phyloP scores from a whole-genome alignment of 441 rosid genomes.

The Theobroma grandiflorum region DNA sequence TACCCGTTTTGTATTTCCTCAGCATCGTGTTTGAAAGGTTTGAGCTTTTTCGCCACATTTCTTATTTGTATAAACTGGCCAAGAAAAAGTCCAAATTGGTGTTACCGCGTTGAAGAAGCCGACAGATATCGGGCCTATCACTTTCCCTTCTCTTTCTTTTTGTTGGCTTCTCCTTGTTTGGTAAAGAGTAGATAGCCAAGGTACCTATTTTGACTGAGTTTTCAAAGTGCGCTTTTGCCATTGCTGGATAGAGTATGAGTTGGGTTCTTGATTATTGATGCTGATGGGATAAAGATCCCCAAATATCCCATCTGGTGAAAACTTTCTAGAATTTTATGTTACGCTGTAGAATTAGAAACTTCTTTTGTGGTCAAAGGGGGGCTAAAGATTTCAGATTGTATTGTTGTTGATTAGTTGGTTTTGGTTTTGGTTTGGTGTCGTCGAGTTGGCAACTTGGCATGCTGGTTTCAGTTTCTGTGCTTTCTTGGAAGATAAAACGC shows the following conservation, averaged over 20 bases:
- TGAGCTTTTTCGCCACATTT: conserved; percentile 5
- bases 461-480: conserved; percentile 20
- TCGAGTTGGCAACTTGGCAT: conserved; percentile 12
- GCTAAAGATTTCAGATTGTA: conserved; percentile 3
- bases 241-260: conserved; percentile 17
- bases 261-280: conserved; percentile 27
- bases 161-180: neutral
- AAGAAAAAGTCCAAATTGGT: conserved; percentile 12
- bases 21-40: neutral
- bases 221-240: conserved; percentile 17
- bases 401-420: conserved; percentile 21
- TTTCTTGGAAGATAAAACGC: neutral
- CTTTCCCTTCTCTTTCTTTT: conserved; percentile 7
- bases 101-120: conserved; percentile 36
- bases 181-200: conserved; percentile 11
- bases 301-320: conserved; percentile 21
- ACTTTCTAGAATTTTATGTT: conserved; percentile 12
- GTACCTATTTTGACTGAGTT: conserved; percentile 2
- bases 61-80: neutral
- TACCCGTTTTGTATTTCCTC: neutral
- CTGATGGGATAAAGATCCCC: conserved; percentile 11
- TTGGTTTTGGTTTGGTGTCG: conserved; percentile 18
- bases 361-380: conserved; percentile 28
- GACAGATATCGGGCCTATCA: conserved; percentile 23
- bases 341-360: conserved; percentile 1